Evolutionary conservation across 331 rosid genomes (phyloP).

Genomic region (Prunus yedoensis): DNA sequence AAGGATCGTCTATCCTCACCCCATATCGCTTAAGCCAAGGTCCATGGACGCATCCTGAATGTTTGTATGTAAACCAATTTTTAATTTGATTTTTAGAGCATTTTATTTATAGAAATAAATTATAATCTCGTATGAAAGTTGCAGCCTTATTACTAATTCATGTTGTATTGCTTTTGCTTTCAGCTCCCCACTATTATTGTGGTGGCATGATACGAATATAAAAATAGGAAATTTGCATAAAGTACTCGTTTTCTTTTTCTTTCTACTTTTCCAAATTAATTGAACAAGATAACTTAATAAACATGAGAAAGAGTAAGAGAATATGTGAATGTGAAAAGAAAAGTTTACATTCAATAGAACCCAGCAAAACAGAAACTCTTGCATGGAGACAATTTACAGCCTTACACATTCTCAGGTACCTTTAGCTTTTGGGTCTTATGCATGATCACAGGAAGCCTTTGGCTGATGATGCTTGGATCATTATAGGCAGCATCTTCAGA

Average conservation of each 20-base stretch:
- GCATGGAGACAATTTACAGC: slow-evolving; percentile 39
- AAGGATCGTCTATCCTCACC: background rate
- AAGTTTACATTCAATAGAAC: slow-evolving; percentile 4
- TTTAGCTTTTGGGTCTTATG: slow-evolving; percentile 71
- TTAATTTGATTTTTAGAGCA: background rate
- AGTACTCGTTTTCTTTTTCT: background rate
- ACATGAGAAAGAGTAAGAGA: slow-evolving; percentile 7
- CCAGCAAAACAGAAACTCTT: slow-evolving; percentile 24
- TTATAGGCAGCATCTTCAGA: slow-evolving; percentile 71
- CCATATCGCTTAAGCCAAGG: background rate
- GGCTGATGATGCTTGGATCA: slow-evolving; percentile 79
- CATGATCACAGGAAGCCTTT: slow-evolving; percentile 67
- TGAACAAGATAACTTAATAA: background rate
- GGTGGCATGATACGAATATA: background rate
- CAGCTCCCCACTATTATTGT: background rate
- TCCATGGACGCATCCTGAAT: background rate
- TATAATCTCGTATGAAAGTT: background rate
- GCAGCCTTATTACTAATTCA: background rate
- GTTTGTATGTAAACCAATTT: background rate
- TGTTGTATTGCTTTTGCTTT: background rate
- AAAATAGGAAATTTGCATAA: background rate
- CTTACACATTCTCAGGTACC: slow-evolving; percentile 51
- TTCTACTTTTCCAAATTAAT: background rate
- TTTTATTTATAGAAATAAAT: background rate
- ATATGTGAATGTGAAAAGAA: background rate